Conservation (phyloP, 495 filamentous ascomycete species). For the Beverwykella pulmonaria region DNA sequence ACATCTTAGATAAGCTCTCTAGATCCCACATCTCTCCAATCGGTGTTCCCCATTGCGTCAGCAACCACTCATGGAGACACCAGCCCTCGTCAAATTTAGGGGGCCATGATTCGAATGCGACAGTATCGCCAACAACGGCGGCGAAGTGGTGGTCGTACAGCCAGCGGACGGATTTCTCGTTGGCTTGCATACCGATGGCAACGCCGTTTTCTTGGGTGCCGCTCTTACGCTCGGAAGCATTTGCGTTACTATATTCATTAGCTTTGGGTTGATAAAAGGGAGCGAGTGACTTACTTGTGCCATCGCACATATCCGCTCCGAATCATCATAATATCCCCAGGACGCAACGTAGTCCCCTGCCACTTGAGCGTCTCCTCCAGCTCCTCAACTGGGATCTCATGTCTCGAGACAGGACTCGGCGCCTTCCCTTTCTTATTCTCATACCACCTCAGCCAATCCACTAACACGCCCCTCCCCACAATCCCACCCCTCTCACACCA, state of each 20-base stretch:
- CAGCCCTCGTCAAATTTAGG: constrained; percentile 38
- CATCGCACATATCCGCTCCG: constrained; percentile 49
- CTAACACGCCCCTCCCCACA: constrained; percentile 58
- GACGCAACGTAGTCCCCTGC: constrained; percentile 49
- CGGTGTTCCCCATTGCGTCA: constrained; percentile 60
- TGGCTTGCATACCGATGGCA: constrained; percentile 47
- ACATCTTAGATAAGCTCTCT: constrained; percentile 52
- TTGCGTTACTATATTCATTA: constrained; percentile 31
- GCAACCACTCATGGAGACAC: constrained; percentile 56
- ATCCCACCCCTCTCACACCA: constrained; percentile 52
- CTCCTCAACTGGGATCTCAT: constrained; percentile 44
- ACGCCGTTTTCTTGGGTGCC: constrained; percentile 37
- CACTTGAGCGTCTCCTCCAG: constrained; percentile 42
- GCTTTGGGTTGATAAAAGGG: not conserved
- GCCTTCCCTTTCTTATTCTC: constrained; percentile 22
- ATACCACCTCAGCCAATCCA: constrained; percentile 54
- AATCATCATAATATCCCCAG: constrained; percentile 53
- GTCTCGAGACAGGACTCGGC: constrained; percentile 22
- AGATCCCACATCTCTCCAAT: constrained; percentile 65
- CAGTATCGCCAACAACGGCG: constrained; percentile 56
- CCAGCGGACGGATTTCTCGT: constrained; percentile 50
- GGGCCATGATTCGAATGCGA: constrained; percentile 52
- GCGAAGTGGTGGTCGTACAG: constrained; percentile 59
- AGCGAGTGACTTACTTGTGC: constrained; percentile 18
- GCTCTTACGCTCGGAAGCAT: constrained; percentile 43